A percentile compares a stretch with the other conserved stretches of the same genome.
Conservation (phyloP, 768 basidiomycete species). For the Russula lepida region DNA sequence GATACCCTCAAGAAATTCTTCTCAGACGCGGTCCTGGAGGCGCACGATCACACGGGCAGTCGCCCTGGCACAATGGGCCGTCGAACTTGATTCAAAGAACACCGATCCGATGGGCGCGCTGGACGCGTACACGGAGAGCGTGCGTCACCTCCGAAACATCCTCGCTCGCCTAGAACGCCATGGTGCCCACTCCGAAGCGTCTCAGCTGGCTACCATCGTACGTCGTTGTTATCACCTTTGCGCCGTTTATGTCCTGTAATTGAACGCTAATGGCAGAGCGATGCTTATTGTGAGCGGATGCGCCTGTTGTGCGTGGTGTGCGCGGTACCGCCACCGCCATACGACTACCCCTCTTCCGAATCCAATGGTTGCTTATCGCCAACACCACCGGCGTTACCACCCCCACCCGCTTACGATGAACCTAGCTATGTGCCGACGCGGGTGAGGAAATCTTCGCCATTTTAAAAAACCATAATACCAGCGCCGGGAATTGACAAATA, state of each 20-base stretch:
- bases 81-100: constrained; percentile 6
- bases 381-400: neutral
- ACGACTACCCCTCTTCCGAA: neutral
- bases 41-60: constrained; percentile 4
- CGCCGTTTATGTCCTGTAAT: neutral
- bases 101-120: constrained; percentile 5
- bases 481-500: neutral
- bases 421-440: neutral
- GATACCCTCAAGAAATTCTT: too few species aligned
- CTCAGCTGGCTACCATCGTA: constrained; percentile 6
- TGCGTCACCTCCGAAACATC: constrained; percentile 5
- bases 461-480: neutral
- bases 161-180: constrained; percentile 10
- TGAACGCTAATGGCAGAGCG: neutral
- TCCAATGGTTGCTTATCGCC: neutral
- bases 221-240: neutral
- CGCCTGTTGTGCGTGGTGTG: neutral
- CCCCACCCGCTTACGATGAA: constrained; percentile 1
- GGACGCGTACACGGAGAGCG: constrained; percentile 5
- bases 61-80: constrained; percentile 4
- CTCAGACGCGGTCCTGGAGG: constrained; percentile 9
- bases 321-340: constrained; percentile 6
- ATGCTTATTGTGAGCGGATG: constrained; percentile 10
- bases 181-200: neutral
- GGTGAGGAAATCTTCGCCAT: neutral